Base-by-base conservation (phyloP, 441 rosid genomes). In the Gossypium aridum region DNA sequence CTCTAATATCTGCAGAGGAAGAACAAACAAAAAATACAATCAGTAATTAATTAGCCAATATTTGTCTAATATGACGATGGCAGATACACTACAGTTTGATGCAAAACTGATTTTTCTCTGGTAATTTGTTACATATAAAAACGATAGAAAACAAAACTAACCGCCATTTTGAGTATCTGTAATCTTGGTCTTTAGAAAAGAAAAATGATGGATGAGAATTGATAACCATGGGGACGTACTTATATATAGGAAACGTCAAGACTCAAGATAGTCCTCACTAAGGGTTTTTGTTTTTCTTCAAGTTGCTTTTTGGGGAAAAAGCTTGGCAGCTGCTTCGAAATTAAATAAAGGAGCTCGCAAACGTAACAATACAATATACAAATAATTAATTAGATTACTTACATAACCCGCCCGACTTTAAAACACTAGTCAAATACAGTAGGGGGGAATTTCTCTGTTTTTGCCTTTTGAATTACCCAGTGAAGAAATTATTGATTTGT, bases 1-100 rank as follows among this genome's bases (percentile, higher is more conserved):
- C 73, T 94, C 97, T 59, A 85, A 76, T 1, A 92, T 83, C 98
- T 94, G 80, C 16, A 72, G 70, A 12, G 37, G 2, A 28, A 34
- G 8, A 69, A 70, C n/a, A 45, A 25, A 26, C 31, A 60, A 25
- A 25, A 60, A 23, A 13, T 12, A 25, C 37, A 10, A 9, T 43
- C 56, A 8, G 57, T 74, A 20, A 6, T 31, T 39, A 12, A 37
- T 64, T 34, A 64, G 69, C 25, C 49, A 64, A 64, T 19, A 10
- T 13, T 47, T 47, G 6, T 51, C 8, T 51, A n/a, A 51, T 4
- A 51, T 51, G 55, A 51, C 1, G 37, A 31, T 51, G 55, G 55
- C 19, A 51, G 55, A 14, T n/a, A 51, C 16, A 51, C 7, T 5
- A 31, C 7, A 59, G 16, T 10, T 22, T 25, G 49, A 47, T 63